Base-by-base conservation (phyloP, 306 rosid species). In the Quercus suber region DNA sequence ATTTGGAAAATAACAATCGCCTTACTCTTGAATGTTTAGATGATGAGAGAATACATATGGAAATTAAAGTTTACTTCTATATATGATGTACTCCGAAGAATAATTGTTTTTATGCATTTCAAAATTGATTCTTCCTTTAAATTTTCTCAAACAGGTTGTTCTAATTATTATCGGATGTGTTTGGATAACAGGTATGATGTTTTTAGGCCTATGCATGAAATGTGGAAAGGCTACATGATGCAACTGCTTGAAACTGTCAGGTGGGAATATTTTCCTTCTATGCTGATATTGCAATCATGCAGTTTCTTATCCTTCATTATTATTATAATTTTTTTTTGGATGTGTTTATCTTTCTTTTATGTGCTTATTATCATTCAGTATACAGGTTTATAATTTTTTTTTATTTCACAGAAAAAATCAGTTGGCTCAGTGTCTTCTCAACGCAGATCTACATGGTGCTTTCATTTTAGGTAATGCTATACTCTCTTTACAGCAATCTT, bases 381-480 rank as follows among this genome's bases (percentile, higher is more conserved):
- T 75, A 10, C 73, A 58, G 76, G 78, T 67, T 73, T 73, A 45
- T 82, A 70, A 85, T 80, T 52, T 56, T 53, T 11, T 69, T 81
- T 76, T 57, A 84, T 85, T 65, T 83, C 82, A 51, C 88, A 95
- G 98, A 89, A 87, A 88, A 79, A 86, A 82, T 79, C 94, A 90
- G 78, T 63, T 91, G 84, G 92, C 97, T 84, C 99, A 88, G 18
- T 82, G 84, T 88, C 89, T 95, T 69, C 86, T 91, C 56, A 83
- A 72, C 64, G 98, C 96, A 58, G 97, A 95, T 86, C 92, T 93
- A 72, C 97, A 95, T 65, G 99, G 98, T 81, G 98, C 98, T 57
- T 71, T 81, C 78, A 88, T 95, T 82, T 72, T 84, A 88, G 97
- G 97, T 94, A 43, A 25, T 74, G 53, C 64, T 71, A 28, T 78